Base-by-base conservation (phyloP, 2,329 filamentous ascomycete species). In the Colletotrichum gigasporum region DNA sequence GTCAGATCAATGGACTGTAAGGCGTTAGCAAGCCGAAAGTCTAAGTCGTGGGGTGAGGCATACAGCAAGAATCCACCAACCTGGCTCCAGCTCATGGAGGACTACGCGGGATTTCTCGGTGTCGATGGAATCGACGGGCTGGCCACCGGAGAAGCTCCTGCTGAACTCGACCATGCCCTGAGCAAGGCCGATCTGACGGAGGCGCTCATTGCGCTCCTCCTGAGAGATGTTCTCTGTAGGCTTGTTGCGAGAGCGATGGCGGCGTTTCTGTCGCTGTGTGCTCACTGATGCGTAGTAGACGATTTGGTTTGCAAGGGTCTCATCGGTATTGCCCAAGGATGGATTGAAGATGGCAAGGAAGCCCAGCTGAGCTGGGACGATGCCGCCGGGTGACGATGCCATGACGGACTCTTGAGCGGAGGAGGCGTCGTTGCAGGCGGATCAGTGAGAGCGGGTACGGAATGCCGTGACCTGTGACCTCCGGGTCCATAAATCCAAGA, bases 281-380 rank as follows among this genome's bases (percentile, higher is more conserved):
- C 75, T 79, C 56, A 84, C 77, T 5, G 92, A 93, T 71, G 91
- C 91, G 80, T 97, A 97, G 82, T 97, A 99, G 70, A 97, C 92
- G 67, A 98, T 93, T 79, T 99, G 93, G 69, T 96, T 85, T 61
- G 87, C 83, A 69, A 95, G 83, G 1, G 81, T 84, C 42, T 85
- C 83, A 70, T 86, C 83, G 3, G 80, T 84, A 42, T 72, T 74
- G 71, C 91, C 90, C 44, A 96, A 85, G 5, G 90, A 88, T 32
- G 96, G 96, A 76, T 97, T 98, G 84, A 97, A 99, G 75, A 99
- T 96, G 75, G 95, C 90, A 45, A 99, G 86, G 76, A 96, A 98
- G 71, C 92, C 91, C 28, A 98, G 87, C 74, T 92, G 92, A 34
- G 95, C 95, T 42, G 96, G 94, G 32, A 90, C 81, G 68, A 91